Evolutionary conservation across 2,329 filamentous ascomycete species (phyloP).

Genomic region (Rutstroemia sp.): DNA sequence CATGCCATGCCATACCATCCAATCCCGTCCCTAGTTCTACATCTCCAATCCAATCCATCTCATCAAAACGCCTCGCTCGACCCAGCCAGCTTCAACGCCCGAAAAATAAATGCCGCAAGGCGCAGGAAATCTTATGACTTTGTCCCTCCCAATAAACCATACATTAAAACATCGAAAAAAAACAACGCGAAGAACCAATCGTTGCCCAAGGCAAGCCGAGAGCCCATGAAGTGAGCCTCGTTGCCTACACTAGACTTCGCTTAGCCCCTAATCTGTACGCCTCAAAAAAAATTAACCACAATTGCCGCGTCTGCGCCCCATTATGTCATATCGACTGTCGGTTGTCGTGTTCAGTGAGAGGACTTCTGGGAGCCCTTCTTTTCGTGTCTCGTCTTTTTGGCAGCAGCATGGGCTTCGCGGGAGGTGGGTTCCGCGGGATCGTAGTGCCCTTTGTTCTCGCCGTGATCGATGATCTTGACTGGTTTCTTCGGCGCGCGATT

Average conservation of each 20-base stretch:
- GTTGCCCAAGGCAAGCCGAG: neutral
- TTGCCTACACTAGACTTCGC: neutral
- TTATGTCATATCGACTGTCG: neutral
- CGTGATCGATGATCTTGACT: neutral
- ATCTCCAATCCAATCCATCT: neutral
- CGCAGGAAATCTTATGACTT: neutral
- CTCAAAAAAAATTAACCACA: neutral
- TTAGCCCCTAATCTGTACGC: neutral
- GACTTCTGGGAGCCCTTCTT: neutral
- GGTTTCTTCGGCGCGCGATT: neutral
- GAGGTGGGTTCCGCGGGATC: conserved; percentile 3
- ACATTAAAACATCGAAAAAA: neutral
- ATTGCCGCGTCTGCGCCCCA: neutral
- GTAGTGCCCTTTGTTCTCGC: neutral
- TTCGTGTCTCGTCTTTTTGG: neutral
- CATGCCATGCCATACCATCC: neutral
- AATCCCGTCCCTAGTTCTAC: neutral
- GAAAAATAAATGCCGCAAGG: neutral
- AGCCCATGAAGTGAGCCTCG: neutral
- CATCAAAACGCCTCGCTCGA: neutral
- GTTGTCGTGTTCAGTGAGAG: neutral
- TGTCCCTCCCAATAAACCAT: neutral
- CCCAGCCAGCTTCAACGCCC: neutral
- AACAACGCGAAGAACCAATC: neutral
- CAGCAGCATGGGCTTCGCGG: neutral